These are phyloP conservation scores for Aspergillus funiculosus DNA, from an alignment of 495 filamentous ascomycete species.

Conservation along the genomic window DNA sequence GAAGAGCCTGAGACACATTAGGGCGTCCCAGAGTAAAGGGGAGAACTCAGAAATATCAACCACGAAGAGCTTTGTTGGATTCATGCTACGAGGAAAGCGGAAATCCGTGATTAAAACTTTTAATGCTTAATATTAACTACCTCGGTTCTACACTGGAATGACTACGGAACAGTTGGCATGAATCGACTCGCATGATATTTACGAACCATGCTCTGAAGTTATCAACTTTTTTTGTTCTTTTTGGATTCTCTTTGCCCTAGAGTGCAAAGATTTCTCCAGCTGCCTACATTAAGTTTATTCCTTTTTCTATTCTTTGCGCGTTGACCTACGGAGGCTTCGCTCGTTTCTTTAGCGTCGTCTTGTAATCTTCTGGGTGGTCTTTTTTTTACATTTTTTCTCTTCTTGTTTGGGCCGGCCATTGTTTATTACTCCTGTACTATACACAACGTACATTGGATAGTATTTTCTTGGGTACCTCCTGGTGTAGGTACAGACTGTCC, in stretches of 20 bases:
- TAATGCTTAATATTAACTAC: slow-evolving; percentile 22
- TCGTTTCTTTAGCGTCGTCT: slow-evolving; percentile 2
- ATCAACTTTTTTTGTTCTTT: slow-evolving; percentile 6
- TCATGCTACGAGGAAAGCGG: slow-evolving; percentile 31
- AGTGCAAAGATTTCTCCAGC: neutral
- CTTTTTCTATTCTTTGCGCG: neutral
- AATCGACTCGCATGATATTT: neutral
- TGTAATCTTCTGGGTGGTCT: neutral
- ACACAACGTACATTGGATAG: neutral
- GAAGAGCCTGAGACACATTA: slow-evolving; percentile 20
- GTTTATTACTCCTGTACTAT: neutral
- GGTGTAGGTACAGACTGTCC: neutral
- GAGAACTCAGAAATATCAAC: slow-evolving; percentile 15
- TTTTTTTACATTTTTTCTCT: neutral
- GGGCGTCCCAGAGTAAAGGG: slow-evolving; percentile 1
- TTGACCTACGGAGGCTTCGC: slow-evolving; percentile 1
- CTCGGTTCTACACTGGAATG: neutral
- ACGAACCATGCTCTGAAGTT: slow-evolving; percentile 4
- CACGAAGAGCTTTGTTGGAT: slow-evolving; percentile 33
- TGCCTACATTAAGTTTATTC: neutral
- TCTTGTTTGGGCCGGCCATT: too few relatives aligned
- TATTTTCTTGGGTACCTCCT: neutral
- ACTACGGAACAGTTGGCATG: slow-evolving; percentile 1
- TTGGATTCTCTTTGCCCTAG: neutral
- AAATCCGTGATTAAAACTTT: slow-evolving; percentile 21